phyloP scores from a whole-genome alignment of 139 green algal genomes.

The Chlamydomonas sp. region DNA sequence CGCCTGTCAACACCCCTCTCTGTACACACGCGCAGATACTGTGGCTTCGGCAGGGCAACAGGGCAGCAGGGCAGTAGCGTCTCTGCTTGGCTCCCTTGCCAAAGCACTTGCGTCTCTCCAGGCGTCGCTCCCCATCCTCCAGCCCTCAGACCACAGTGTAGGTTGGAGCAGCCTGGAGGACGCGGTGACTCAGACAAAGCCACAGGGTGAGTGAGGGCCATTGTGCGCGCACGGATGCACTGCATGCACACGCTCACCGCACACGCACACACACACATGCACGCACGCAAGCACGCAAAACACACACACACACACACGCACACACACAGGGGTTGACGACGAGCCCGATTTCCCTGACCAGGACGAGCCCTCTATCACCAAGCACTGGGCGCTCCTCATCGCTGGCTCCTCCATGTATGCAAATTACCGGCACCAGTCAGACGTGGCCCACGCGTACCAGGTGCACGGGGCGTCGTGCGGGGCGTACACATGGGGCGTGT shows the following conservation, averaged over 20 bases:
- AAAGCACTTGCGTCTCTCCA: neutral
- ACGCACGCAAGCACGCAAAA: too few relatives aligned
- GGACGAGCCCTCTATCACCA: slow-evolving; percentile 28
- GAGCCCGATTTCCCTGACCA: slow-evolving; percentile 30
- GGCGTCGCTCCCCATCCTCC: neutral
- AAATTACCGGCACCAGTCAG: slow-evolving; percentile 66
- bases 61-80: neutral
- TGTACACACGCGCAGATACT: neutral
- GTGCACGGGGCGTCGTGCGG: neutral
- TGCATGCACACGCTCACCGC: too few relatives aligned
- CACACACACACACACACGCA: too few relatives aligned
- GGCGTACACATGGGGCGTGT: neutral
- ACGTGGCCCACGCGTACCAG: slow-evolving; percentile 53
- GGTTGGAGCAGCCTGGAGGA: too few relatives aligned
- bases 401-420: slow-evolving; percentile 67
- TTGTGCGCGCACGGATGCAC: too few relatives aligned
- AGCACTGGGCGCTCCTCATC: slow-evolving; percentile 85
- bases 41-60: neutral
- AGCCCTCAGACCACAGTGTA: neutral
- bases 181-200: too few relatives aligned
- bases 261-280: too few relatives aligned
- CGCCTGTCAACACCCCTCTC: neutral
- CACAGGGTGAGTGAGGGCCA: too few relatives aligned
- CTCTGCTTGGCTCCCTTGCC: neutral
- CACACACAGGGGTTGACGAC: too few relatives aligned